Base-by-base conservation (phyloP, 371 early-diverging fungal species). In the Mortierella polycephala region DNA sequence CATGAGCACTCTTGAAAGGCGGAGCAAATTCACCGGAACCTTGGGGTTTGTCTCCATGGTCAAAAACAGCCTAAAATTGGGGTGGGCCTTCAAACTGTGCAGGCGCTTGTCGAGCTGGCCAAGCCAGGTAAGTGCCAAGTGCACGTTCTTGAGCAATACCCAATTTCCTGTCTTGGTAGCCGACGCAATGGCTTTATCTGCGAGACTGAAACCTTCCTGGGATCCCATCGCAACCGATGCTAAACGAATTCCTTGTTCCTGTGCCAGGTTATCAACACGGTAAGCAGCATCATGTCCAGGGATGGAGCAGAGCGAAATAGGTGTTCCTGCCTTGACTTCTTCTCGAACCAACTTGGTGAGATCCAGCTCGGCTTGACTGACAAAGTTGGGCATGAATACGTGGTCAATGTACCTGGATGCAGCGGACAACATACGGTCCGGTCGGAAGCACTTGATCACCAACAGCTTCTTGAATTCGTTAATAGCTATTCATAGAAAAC, bases 141-240 rank as follows among this genome's bases (percentile, higher is more conserved):
- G 99, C 10, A 97, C 98, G 83, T 99, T 99, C 87, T 98, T 98
- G 63, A 99, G 87, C 81, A 99, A 86, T 9, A 99, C 98, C 98
- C 98, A 99, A 60, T 86, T 86, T 64, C 98, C 98, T 12, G 86
- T 88, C 85, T 93, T 93, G 68, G 89, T 86, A 0, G 97, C 96
- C 6, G 83, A 69, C 0, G 93, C 88, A 61, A 99, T 96, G 5
- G 97, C 98, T 74, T 91, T 88, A 58, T 98, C 98, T 6, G 99
- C 99, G 39, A 95, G 85, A 7, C 87, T 84, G 67, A 94, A 93
- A 62, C 98, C 98, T 90, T 99, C 99, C 37, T 91, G 88, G 5
- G 98, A 96, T 62, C 99, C 99, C 97, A 99, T 98, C 9, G 99
- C 99, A 18, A 99, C 96, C 2, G 97, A 91, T 0, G 89, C 85